phyloP scores from a whole-genome alignment of 306 rosid species.

The Cucurbita ficifolia region DNA sequence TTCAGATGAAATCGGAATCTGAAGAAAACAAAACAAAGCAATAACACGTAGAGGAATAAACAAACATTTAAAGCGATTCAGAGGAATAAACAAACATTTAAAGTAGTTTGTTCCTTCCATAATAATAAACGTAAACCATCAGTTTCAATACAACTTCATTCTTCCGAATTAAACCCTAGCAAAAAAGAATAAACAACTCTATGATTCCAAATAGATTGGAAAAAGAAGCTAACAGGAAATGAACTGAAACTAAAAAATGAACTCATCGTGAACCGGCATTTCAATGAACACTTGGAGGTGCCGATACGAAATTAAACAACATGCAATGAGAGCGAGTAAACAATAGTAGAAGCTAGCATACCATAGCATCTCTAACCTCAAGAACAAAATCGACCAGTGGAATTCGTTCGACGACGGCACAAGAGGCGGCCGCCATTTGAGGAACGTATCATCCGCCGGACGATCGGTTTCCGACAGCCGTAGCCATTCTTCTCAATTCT shows the following conservation, averaged over 20 bases:
- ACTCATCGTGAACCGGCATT: neutral
- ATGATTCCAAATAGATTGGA: neutral
- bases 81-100: neutral
- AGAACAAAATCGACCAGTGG: conserved; percentile 53
- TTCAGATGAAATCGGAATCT: conserved; percentile 68
- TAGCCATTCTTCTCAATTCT: conserved; percentile 13
- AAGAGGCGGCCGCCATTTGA: conserved; percentile 59
- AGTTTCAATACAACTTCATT: neutral
- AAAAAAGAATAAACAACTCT: neutral
- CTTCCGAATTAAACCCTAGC: neutral
- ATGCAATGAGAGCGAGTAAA: neutral
- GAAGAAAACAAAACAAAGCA: neutral
- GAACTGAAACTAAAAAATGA: neutral
- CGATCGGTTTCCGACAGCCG: neutral
- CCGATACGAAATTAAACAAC: neutral
- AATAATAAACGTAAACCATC: neutral
- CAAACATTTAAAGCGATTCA: neutral
- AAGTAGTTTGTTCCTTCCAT: neutral
- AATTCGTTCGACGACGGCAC: conserved; percentile 49
- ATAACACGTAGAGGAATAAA: neutral
- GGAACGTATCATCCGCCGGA: conserved; percentile 36
- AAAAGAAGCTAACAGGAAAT: neutral
- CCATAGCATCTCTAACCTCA: conserved; percentile 78
- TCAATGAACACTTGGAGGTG: conserved; percentile 16
- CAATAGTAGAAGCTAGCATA: neutral